Base-by-base conservation (phyloP, 176 grass and related monocot genomes). In the Carex kokanica region DNA sequence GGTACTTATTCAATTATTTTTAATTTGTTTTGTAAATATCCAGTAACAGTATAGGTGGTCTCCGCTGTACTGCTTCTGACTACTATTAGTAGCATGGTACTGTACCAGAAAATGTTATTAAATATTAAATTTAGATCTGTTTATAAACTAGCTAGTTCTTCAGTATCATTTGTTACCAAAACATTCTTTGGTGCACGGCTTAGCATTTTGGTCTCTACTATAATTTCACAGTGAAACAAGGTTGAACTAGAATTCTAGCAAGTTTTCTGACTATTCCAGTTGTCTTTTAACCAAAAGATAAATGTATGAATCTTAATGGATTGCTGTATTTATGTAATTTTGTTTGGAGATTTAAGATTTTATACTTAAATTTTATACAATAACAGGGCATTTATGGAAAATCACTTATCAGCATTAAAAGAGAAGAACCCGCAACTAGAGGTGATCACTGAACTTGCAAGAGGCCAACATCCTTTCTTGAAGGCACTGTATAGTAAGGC, bases 401-500 rank as follows among this genome's bases (percentile, higher is more conserved):
- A 77, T 51, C 83, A 98, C 29, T 80, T 98, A 65, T 88, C 87
- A 40, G 71, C 74, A 14, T 91, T 93, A n/a, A 94, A 92, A 87
- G 88, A 92, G 82, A 90, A 85, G 62, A 94, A 90, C 63, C 88
- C 90, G 11, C 90, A 94, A 61, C 80, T 94, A 78, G 88, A 94
- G 43, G 85, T 94, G 2, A 73, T 94, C n/a, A 86, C 89, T 23
- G 83, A 91, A 64, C 83, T 90, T 27, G 81, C 88, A 31, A 90
- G 90, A 61, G 90, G 90, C 49, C 95, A 93, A 43, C 92, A 98
- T 85, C 95, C 95, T 66, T 89, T 93, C 66, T 83, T 98, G 88
- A 93, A 94, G 82, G 95, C 86, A 87, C 61, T 91, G 68, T 98
- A 98, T 72, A 98, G 95, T 98, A 93, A 95, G 90, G 78, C 78